Evolutionary conservation across 331 rosid genomes (phyloP).

Genomic region (Rosa hybrid): DNA sequence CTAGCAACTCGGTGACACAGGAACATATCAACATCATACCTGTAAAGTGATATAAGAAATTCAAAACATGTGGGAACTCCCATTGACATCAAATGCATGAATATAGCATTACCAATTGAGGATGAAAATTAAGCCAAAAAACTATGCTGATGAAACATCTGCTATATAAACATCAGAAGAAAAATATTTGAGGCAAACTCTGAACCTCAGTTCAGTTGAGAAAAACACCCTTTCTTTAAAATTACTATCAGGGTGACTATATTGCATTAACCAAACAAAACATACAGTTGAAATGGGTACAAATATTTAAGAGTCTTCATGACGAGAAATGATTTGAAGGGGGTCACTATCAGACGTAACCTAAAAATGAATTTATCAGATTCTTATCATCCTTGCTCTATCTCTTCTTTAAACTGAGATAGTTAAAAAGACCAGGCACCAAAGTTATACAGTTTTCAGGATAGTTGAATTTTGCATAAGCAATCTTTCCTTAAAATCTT

Average conservation of each 20-base stretch:
- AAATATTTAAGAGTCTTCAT: not conserved
- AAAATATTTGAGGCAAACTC: not conserved
- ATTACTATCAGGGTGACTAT: not conserved
- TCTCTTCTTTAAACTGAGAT: not conserved
- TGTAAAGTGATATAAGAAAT: slow-evolving; percentile 29
- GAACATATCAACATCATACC: slow-evolving; percentile 86
- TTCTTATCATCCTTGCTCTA: not conserved
- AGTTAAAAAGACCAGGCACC: not conserved
- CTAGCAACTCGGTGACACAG: slow-evolving; percentile 62
- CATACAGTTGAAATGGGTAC: not conserved
- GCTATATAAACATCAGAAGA: not conserved
- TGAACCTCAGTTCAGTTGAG: not conserved
- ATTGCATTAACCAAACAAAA: not conserved
- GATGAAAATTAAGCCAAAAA: not conserved
- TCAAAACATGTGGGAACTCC: slow-evolving; percentile 4
- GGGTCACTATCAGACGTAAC: not conserved
- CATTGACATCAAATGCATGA: not conserved
- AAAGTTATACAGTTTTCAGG: not conserved
- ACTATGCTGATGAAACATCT: not conserved
- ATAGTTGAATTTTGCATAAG: not conserved
- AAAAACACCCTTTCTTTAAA: not conserved
- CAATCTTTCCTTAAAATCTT: not conserved
- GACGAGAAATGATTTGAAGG: not conserved
- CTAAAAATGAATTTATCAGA: not conserved
- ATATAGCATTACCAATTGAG: not conserved